Evolutionary conservation across 805 yeast genomes (phyloP).

Genomic region (Pichia nakasei): DNA sequence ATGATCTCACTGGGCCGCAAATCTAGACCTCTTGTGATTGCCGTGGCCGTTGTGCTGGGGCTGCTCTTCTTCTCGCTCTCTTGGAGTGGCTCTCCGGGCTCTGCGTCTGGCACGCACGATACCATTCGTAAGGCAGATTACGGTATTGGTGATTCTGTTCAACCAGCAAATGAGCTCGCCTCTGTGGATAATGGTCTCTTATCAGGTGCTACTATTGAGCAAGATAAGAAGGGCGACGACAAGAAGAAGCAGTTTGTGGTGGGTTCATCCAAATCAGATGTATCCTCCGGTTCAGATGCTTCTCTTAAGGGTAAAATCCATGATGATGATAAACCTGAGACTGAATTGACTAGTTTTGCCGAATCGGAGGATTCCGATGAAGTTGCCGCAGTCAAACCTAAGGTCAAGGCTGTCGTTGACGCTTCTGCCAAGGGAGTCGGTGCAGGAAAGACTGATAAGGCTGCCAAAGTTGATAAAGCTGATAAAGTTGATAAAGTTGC

Average conservation of each 20-base stretch:
- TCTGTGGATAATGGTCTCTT: slow-evolving; percentile 3
- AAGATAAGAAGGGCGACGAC: slow-evolving; percentile 8
- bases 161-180: slow-evolving; percentile 5
- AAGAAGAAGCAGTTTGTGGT: slow-evolving; percentile 1
- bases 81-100: background rate
- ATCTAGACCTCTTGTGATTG: slow-evolving; percentile 8
- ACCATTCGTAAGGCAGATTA: slow-evolving; percentile 7
- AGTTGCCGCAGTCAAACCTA: background rate
- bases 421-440: no score
- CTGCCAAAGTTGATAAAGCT: no score
- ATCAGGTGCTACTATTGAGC: slow-evolving; percentile 12
- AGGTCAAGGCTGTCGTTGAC: background rate
- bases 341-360: slow-evolving; percentile 1
- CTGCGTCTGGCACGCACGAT: background rate
- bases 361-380: background rate
- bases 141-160: slow-evolving; percentile 4
- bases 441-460: no score
- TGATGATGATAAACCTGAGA: slow-evolving; percentile 4
- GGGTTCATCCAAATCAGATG: slow-evolving; percentile 7
- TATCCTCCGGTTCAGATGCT: slow-evolving; percentile 12
- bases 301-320: slow-evolving; percentile 11
- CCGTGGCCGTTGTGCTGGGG: slow-evolving; percentile 4
- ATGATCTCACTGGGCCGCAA: slow-evolving; percentile 12
- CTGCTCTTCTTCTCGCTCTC: slow-evolving; percentile 2
- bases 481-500: background rate